Evolutionary conservation across 495 filamentous ascomycete genomes (phyloP), one percentile per base, ranked within the genome.

Genomic region (Penicillium arizonense): DNA sequence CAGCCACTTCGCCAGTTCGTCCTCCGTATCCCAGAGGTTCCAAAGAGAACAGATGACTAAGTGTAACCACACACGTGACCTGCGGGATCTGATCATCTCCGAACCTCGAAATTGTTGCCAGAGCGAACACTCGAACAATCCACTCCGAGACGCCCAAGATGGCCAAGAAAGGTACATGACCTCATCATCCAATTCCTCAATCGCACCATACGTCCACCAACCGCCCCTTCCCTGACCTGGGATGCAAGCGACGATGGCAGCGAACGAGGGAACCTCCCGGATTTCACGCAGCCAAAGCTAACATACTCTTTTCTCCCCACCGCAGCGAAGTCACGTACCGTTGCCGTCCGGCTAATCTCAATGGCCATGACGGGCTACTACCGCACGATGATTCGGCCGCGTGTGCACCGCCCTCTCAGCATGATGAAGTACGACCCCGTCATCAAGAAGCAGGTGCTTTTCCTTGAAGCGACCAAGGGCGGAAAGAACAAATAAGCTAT

Each of bases 351-450:
- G 65, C 87, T 99, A 47, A 79, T 99, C 70, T 96, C 91, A 48
- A 99, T 97, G 95, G 95, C 95, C 55, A 85, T 96, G 84, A 99
- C 95, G 12, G 95, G 95, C 61, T 99, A 88, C 79, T 99, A 90
- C 78, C 89, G 89, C 69, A 95, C 89, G 48, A 81, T 91, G 68
- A 79, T 88, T 47, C 88, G 95, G 28, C 91, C 92, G 13, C 86
- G 95, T 44, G 76, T 79, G 21, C 79, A 92, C 51, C 77, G 85
- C 35, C 94, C 95, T 34, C 81, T 97, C 71, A 93, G 88, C 74
- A 96, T 97, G 91, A 79, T 97, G 57, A 99, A 99, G 76, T 97
- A 99, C 70, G 95, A 99, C 74, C 95, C 95, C 52, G 89, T 99
- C 62, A 89, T 96, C 88, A 89, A 72, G 90, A 91, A 90, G 76